Base-by-base conservation (phyloP, 2,329 filamentous ascomycete genomes). In the Phaeoacremonium minimum region DNA sequence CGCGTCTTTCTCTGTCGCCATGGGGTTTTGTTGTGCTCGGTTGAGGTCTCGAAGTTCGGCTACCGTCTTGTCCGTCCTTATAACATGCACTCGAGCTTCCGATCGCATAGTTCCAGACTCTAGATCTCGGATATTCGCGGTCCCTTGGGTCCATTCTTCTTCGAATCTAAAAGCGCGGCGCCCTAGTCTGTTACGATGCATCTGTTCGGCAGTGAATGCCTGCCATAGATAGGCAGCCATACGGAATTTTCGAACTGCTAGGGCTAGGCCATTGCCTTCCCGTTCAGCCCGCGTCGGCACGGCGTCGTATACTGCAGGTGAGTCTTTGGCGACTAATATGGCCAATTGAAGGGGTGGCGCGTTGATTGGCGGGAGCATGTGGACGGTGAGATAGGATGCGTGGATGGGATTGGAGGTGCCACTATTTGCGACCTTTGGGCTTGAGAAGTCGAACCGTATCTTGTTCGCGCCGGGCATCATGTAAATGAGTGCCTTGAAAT, bases 171-270 rank as follows among this genome's bases (percentile, higher is more conserved):
- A 97, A 36, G 79, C 83, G 39, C 91, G 80, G 40, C 91, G 77
- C 8, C 90, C 89, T 47, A 97, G 79, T 42, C 84, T 86, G 56
- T 95, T 86, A 44, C 88, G 82, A 58, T 80, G 85, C 91, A 97
- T 97, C 57, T 97, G 90, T 58, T 98, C 93, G 6, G 87, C 88
- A 0, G 91, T 97, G 53, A 95, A 97, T 7, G 90, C 88, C 58
- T 98, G 93, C 90, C 93, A 97, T 12, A 97, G 71, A 56, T 97
- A 96, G 16, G 88, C 91, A 14, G 89, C 85, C 85, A 95, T 96
- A 45, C 90, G 80, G 57, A 93, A 96, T 57, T 98, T 98, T 51
- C 78, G 80, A 35, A 95, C 74, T 0, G 93, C 93, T 7, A 78
- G 80, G 9, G 90, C 83, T 22, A 97, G 56, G 2, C 75, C 76